Conservation (phyloP, 495 filamentous ascomycete species). For the Trichoderma erinaceum region DNA sequence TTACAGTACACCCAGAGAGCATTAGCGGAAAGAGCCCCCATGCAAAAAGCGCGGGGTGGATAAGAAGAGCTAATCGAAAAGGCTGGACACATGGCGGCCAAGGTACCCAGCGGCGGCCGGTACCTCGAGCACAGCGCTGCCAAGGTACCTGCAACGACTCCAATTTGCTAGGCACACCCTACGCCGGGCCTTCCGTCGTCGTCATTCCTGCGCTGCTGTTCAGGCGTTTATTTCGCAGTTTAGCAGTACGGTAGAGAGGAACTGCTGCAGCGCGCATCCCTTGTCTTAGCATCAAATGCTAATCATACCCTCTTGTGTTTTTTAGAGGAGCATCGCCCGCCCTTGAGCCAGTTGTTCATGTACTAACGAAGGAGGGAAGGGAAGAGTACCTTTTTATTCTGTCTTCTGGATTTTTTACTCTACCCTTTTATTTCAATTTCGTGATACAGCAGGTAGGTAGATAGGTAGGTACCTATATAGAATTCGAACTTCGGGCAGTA, state of each 20-base stretch:
- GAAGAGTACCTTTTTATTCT: too few species aligned
- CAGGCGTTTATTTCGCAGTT: not conserved
- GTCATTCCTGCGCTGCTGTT: not conserved
- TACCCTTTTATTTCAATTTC: too few species aligned
- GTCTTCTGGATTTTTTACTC: too few species aligned
- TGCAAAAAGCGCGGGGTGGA: constrained; percentile 6
- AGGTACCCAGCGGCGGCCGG: not conserved
- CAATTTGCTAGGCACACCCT: not conserved
- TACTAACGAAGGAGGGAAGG: too few species aligned
- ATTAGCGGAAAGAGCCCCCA: not conserved
- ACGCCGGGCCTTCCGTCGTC: not conserved
- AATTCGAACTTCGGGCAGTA: too few species aligned
- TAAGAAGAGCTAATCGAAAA: not conserved
- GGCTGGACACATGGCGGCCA: not conserved
- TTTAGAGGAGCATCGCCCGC: too few species aligned
- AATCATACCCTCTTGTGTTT: too few species aligned
- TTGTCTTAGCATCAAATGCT: too few species aligned
- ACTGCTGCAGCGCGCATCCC: not conserved
- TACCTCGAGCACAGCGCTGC: not conserved
- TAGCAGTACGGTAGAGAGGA: too few species aligned
- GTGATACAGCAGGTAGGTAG: too few species aligned
- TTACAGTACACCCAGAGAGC: not conserved
- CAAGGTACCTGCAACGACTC: not conserved
- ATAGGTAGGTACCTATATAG: too few species aligned
- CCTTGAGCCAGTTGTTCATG: too few species aligned